Percentiles rank a stretch among this genome's conserved stretches.
phyloP scores from a whole-genome alignment of 805 yeast genomes.

The Hanseniaspora lachancei region DNA sequence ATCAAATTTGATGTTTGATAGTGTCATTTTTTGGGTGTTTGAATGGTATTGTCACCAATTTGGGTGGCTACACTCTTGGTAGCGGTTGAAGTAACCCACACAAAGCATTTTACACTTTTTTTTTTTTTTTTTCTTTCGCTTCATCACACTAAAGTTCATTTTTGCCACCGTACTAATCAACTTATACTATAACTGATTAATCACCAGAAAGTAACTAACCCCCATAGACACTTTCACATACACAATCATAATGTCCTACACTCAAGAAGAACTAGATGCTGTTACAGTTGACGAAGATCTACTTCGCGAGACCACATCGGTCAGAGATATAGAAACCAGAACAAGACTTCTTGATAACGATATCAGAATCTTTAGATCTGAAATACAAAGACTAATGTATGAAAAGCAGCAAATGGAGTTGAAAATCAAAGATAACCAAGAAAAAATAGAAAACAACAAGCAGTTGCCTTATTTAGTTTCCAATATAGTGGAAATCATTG shows the following conservation, averaged over 20 bases:
- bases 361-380: slow-evolving; percentile 87
- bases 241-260: slow-evolving; percentile 21
- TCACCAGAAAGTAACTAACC: too few species aligned
- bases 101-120: too few species aligned
- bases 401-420: slow-evolving; percentile 88
- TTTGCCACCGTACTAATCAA: slow-evolving; percentile 10
- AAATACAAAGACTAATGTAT: slow-evolving; percentile 76
- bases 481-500: slow-evolving; percentile 86
- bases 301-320: slow-evolving; percentile 38
- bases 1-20: neutral
- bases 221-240: too few species aligned
- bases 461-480: slow-evolving; percentile 94
- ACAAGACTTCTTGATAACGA: slow-evolving; percentile 85
- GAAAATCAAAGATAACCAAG: slow-evolving; percentile 88
- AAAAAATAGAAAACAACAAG: slow-evolving; percentile 86
- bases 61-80: neutral
- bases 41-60: neutral
- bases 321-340: slow-evolving; percentile 73
- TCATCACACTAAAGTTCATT: neutral
- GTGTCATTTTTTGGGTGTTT: neutral
- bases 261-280: slow-evolving; percentile 54
- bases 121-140: too few species aligned
- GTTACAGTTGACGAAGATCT: slow-evolving; percentile 43
- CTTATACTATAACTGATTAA: too few species aligned
- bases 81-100: neutral